These are phyloP conservation scores for Beauveria australis DNA, from an alignment of 2,329 filamentous ascomycete species.

Conservation along the genomic window DNA sequence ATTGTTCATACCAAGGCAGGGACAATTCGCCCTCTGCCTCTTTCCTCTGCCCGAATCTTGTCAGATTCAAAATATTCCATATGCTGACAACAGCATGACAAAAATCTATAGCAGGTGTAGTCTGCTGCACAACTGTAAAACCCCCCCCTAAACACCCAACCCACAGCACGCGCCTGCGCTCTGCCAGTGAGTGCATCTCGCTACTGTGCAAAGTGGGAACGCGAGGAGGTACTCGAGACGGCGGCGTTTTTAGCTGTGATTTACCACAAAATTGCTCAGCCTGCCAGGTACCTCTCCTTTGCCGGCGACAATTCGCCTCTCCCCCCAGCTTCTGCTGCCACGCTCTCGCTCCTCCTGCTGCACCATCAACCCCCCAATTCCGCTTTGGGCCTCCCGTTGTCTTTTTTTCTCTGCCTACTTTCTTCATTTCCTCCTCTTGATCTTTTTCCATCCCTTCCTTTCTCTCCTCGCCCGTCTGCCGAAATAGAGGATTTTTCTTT, in stretches of 20 bases:
- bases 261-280: background rate
- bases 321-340: background rate
- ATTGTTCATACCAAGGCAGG: too few species aligned
- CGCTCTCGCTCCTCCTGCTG: background rate
- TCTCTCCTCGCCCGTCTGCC: background rate
- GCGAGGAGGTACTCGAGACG: background rate
- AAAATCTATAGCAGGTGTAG: too few species aligned
- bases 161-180: background rate
- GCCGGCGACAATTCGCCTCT: background rate
- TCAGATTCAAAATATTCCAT: too few species aligned
- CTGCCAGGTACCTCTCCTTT: background rate
- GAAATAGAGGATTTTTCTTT: slow-evolving; percentile 7
- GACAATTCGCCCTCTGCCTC: too few species aligned
- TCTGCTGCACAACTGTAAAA: background rate
- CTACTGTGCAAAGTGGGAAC: background rate
- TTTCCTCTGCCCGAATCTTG: too few species aligned
- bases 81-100: too few species aligned
- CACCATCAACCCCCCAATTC: slow-evolving; percentile 10
- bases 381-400: slow-evolving; percentile 7
- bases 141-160: background rate
- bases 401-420: slow-evolving; percentile 5
- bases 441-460: slow-evolving; percentile 8
- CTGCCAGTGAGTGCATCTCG: background rate
- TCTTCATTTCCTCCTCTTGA: slow-evolving; percentile 1
- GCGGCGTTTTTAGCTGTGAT: background rate